Evolutionary conservation across 768 basidiomycete species (phyloP), one percentile per base, ranked within the genome.

Genomic region (Fibroporia radiculosa): DNA sequence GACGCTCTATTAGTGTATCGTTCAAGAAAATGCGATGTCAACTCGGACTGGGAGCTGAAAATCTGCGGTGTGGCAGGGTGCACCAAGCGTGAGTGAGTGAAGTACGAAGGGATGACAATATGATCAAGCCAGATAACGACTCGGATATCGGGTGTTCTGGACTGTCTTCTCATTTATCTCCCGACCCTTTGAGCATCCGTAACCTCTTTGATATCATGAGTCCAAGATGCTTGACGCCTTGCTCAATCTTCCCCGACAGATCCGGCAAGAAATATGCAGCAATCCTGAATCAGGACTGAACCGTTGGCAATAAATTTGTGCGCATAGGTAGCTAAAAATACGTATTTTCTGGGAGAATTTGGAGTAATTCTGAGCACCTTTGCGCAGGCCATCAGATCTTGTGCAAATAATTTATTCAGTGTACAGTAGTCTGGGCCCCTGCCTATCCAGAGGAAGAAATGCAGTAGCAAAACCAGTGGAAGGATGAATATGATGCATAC

Each of bases 401-500:
- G 2, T 1, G 70, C 53, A 40, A 59, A 66, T 1, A 58, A 42
- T 12, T 67, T 56, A n/a, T 55, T 60, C 12, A 69, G 49, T 3
- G 52, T 44, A 1, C 59, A 47, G 54, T 69, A 74, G 3, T 62
- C 67, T 4, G 56, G 50, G 37, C 72, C 44, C 10, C 69, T 63
- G 47, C 73, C 73, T 74, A 16, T 8, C 40, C 13, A 5, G 6
- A 20, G n/a, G 16, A 38, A 25, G 11, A 40, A 10, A 4, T 24
- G 32, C 3, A 29, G 19, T 22, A 8, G 6, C 23, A 42, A 16
- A 7, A 7, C 6, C 19, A 13, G 1, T 13, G 14, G 19, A 18
- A 40, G n/a, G n/a, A n/a, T n/a, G n/a, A n/a, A n/a, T n/a, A n/a
- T n/a, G 24, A 18, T 5, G 58, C 68, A 16, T 36, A 74, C 76